Base-by-base conservation (phyloP, 225 moss, liverwort and hornwort species). In the Neckera pumila region DNA sequence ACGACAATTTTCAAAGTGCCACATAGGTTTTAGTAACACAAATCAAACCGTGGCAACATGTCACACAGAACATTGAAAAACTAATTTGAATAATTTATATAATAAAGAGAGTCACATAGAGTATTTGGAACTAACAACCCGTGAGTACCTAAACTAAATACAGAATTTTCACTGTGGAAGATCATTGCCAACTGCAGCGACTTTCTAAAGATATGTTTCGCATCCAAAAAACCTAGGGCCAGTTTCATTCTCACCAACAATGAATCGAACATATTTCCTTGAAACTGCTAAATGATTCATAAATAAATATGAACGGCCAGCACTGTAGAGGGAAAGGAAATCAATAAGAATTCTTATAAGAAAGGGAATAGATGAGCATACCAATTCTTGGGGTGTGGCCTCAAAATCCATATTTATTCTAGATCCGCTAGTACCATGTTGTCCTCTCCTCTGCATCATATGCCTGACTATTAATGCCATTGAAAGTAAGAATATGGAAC, bases 381-480 rank as follows among this genome's bases (percentile, higher is more conserved):
- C 93, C 91, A 87, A 33, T 76, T 88, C 90, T 63, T 90, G 91
- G 21, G 65, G 90, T 51, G 93, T 88, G 53, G 91, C 93, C 86
- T 93, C 93, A 86, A 93, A 93, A 90, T 93, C 93, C 90, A 93
- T 82, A 51, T 64, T 82, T 69, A 83, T 75, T 70, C 88, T 66
- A 16, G 83, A 43, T 67, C 87, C 74, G 12, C 67, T 12, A 51
- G 43, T n/a, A 73, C 47, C 85, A 75, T 36, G 72, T 34, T 49
- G 81, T 34, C 88, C 93, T n/a, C 90, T 86, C 77, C 11, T 85
- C 80, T 90, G 91, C 60, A 90, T 86, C 51, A 93, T 12, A 43
- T 84, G 81, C 85, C 89, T 84, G 43, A 89, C 79, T 43, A 79
- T 36, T 58, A 84, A 86, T 31, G 86, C 85, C 64, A 78, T 81